Evolutionary conservation across 768 basidiomycete genomes (phyloP), one percentile per base, ranked within the genome.

Genomic region (Podaxis sp.): DNA sequence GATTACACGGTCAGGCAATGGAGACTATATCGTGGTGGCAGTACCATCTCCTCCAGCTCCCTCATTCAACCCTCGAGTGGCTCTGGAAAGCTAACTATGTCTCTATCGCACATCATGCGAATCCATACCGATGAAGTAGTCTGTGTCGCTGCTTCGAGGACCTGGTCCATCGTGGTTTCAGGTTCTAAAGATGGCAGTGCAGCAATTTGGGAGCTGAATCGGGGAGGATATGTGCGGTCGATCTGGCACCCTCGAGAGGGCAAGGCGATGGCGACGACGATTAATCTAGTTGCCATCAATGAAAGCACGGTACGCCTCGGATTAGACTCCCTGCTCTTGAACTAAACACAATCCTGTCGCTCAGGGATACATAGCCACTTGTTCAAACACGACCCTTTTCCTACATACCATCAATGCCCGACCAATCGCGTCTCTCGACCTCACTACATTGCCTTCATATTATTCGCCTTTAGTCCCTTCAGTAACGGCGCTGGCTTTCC

Each of bases 201-300:
- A 0, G 89, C 89, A 3, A 62, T 96, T 2, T 97, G 95, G 95
- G 95, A 96, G 73, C 80, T 95, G 57, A 96, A 97, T 70, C 79
- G 87, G 28, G 90, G 90, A 7, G 77, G 86, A 7, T 96, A 97
- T 65, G 85, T 91, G 12, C 79, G 89, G 59, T 91, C 92, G 0
- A 89, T 94, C 33, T 89, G 89, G 84, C 91, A 93, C 61, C 26
- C 52, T 26, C 61, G 8, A 24, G 82, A 80, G 11, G 75, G 80
- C 44, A 73, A 67, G 19, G 73, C 71, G 13, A 76, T 78, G 52
- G 55, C 68, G 62, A 61, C 78, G 19, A 78, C 82, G 0, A 86
- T 96, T 13, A 83, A 84, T 68, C 79, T 90, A 1, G 88, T 88
- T 22, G 81, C 90, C 9, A 84, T 97, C 67, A 92, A 95, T 69